Base-by-base conservation (phyloP, 108 stramenopile genomes). In the Parietichytrium sp. region DNA sequence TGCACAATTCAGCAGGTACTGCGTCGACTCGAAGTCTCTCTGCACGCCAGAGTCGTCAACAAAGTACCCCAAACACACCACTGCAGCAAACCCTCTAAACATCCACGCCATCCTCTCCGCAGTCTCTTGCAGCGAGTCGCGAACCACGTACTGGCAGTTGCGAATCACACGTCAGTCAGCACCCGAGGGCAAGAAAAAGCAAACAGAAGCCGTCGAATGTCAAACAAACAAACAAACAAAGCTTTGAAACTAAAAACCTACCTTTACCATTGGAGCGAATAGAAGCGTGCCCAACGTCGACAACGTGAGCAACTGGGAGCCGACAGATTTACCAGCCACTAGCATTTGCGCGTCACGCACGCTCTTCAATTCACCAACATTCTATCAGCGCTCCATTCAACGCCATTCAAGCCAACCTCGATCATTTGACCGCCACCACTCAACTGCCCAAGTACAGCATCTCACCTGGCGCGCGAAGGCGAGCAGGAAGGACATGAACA, bases 291-390 rank as follows among this genome's bases (percentile, higher is more conserved):
- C 33, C 3, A 45, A 23, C 6, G 61, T 72, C 8, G 61, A 72
- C 16, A 72, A n/a, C 6, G 61, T 72, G n/a, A 72, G 25, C 38
- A 72, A 42, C 29, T 27, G 36, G 20, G 61, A 47, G 61, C 61
- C 45, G 38, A 6, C 20, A 12, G 38, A n/a, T 45, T 72, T 7
- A 1, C 61, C 61, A 16, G 45, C 61, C 38, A 72, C 36, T 42
- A 72, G 36, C n/a, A 72, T 45, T 42, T 72, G 61, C 29, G 61
- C 61, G 42, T 72, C 61, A 23, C 61, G 61, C 61, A 72, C 61
- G 10, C 38, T n/a, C n/a, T n/a, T n/a, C n/a, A n/a, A n/a, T n/a
- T n/a, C n/a, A n/a, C n/a, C n/a, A n/a, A n/a, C n/a, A n/a, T n/a
- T n/a, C n/a, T n/a, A n/a, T n/a, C n/a, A n/a, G n/a, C n/a, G n/a